A percentile compares a stretch with the other conserved stretches of the same genome.
Conservation (phyloP, 163 green algal genomes). For the Chlamydomonas reinhardtii region DNA sequence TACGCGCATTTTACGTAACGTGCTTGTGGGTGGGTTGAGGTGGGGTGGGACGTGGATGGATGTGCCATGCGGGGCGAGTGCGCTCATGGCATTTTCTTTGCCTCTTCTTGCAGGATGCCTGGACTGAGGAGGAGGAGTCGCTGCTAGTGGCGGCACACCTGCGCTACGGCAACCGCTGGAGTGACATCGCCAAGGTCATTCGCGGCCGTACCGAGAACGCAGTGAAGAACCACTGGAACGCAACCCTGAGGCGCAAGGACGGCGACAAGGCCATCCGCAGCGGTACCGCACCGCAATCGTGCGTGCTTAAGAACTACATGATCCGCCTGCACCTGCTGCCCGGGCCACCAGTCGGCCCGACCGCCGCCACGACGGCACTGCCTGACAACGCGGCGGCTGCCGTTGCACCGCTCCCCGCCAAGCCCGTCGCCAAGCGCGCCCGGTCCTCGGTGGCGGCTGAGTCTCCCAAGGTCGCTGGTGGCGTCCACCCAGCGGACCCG, state of each 20-base stretch:
- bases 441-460: too few species aligned
- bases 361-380: too few species aligned
- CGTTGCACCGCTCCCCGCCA: too few species aligned
- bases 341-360: not conserved
- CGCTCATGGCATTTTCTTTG: too few species aligned
- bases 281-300: not conserved
- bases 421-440: too few species aligned
- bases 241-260: slow-evolving; percentile 44
- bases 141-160: slow-evolving; percentile 72
- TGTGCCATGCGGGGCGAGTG: too few species aligned
- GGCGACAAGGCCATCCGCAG: slow-evolving; percentile 13
- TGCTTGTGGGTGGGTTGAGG: too few species aligned
- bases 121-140: slow-evolving; percentile 82
- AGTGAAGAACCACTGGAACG: slow-evolving; percentile 49
- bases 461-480: too few species aligned
- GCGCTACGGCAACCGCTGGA: slow-evolving; percentile 84
- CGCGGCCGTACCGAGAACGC: slow-evolving; percentile 61
- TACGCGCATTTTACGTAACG: too few species aligned
- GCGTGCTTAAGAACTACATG: slow-evolving; percentile 48
- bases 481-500: too few species aligned
- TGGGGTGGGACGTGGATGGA: too few species aligned
- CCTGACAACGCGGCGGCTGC: too few species aligned
- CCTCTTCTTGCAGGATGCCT: slow-evolving; percentile 66
- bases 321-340: slow-evolving; percentile 36
- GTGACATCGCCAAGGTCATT: slow-evolving; percentile 72